A percentile compares a stretch with the other conserved stretches of the same genome.
These are phyloP conservation scores for Acmispon strigosus DNA, from an alignment of 306 rosid species.

Conservation along the genomic window DNA sequence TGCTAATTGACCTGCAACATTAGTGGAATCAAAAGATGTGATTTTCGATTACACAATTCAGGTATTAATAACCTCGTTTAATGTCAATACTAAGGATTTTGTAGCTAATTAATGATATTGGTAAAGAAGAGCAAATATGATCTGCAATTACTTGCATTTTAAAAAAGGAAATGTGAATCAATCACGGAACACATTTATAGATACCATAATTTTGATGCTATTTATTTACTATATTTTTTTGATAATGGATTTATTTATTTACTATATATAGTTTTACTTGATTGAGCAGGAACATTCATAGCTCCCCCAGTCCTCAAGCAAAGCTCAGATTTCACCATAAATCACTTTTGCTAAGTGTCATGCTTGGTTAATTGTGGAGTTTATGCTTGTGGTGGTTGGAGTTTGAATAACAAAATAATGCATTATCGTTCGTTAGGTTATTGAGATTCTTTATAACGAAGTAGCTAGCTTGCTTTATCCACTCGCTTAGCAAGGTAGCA, in stretches of 20 bases:
- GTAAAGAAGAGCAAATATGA: background rate
- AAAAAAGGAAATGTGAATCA: background rate
- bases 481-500: background rate
- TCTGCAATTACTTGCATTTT: background rate
- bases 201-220: background rate
- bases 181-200: background rate
- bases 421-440: background rate
- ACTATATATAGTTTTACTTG: background rate
- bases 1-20: background rate
- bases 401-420: conserved; percentile 20
- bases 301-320: background rate
- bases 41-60: background rate
- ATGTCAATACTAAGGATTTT: too few relatives aligned
- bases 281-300: background rate
- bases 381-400: conserved; percentile 24
- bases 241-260: too few relatives aligned
- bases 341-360: too few relatives aligned
- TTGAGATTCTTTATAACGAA: conserved; percentile 7
- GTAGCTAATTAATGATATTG: background rate
- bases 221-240: too few relatives aligned
- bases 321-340: too few relatives aligned
- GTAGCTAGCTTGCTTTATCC: conserved; percentile 20
- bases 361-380: too few relatives aligned
- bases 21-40: background rate
- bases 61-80: too few relatives aligned